Conservation (phyloP, 306 rosid species). For the Pueraria montana region DNA sequence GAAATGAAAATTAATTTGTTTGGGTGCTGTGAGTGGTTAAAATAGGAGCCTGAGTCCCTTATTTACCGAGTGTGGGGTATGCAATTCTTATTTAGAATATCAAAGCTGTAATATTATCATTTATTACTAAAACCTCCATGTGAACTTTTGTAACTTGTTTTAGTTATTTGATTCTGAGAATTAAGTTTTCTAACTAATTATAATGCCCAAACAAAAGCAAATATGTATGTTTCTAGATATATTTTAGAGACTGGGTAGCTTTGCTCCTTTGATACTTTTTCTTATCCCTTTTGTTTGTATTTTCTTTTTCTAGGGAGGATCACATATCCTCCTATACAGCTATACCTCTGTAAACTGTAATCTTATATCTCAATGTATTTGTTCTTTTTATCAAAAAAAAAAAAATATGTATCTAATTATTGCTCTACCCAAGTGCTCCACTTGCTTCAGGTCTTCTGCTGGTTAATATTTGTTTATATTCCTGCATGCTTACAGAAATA, state of each 20-base stretch:
- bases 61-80: neutral
- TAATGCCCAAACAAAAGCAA: slow-evolving; percentile 19
- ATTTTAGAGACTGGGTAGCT: neutral
- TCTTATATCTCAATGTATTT: neutral
- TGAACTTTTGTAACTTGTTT: neutral
- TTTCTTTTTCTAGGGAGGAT: neutral
- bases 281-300: neutral
- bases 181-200: neutral
- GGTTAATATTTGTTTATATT: neutral
- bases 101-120: slow-evolving; percentile 9
- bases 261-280: neutral
- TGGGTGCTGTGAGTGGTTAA: slow-evolving; percentile 11
- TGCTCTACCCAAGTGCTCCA: neutral
- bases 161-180: neutral
- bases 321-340: neutral
- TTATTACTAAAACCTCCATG: neutral
- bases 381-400: neutral
- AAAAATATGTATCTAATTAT: neutral
- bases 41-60: slow-evolving; percentile 10
- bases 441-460: slow-evolving; percentile 15
- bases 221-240: neutral
- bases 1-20: neutral
- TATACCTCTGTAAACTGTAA: neutral
- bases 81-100: neutral
- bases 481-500: slow-evolving; percentile 16